Percentiles rank a stretch among this genome's conserved stretches.
Evolutionary conservation across 345 rosid genomes (phyloP).

Genomic region (Dipteronia dyeriana): DNA sequence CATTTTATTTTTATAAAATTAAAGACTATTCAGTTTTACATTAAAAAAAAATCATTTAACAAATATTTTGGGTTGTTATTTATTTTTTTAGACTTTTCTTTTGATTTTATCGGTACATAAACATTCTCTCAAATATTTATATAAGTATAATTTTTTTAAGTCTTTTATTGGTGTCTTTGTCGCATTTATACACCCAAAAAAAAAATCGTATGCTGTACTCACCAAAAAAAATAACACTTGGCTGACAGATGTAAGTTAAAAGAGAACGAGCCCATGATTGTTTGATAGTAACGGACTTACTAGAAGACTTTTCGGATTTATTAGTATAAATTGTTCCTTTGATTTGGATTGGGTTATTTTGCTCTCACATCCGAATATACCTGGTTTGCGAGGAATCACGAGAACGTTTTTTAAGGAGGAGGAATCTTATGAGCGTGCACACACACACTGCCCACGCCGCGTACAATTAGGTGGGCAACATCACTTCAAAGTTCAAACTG

Average conservation of each 20-base stretch:
- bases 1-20: too few species aligned
- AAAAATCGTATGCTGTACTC: too few species aligned
- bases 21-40: too few species aligned
- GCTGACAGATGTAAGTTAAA: not conserved
- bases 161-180: too few species aligned
- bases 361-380: conserved; percentile 21
- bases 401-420: not conserved
- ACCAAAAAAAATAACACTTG: not conserved
- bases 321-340: not conserved
- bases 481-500: not conserved
- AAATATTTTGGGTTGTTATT: too few species aligned
- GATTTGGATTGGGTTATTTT: not conserved
- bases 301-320: not conserved
- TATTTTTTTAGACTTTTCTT: too few species aligned
- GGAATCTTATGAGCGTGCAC: conserved; percentile 30
- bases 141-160: too few species aligned
- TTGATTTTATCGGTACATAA: too few species aligned
- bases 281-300: not conserved
- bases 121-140: too few species aligned
- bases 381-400: conserved; percentile 11
- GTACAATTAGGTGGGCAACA: conserved; percentile 2
- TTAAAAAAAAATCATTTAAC: too few species aligned
- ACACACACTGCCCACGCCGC: conserved; percentile 22
- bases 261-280: not conserved
- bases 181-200: too few species aligned